These are phyloP conservation scores for Gyrodon lividus DNA, from an alignment of 768 basidiomycete genomes.

Conservation along the genomic window DNA sequence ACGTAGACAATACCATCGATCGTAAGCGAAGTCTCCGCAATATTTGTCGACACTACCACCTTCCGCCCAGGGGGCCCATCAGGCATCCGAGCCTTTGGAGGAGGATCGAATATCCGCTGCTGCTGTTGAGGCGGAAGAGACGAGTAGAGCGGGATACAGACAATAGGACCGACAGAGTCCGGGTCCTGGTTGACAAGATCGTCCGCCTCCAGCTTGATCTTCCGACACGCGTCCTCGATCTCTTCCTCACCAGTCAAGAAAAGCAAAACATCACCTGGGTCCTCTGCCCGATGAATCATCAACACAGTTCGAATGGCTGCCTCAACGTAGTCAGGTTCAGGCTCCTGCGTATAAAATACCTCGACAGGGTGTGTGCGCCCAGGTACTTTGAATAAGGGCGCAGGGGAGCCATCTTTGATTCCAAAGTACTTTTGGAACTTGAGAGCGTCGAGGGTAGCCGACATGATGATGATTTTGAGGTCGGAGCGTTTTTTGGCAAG, in stretches of 20 bases:
- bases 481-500: slow-evolving; percentile 80
- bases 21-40: slow-evolving; percentile 95
- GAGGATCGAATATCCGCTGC: slow-evolving; percentile 92
- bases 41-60: slow-evolving; percentile 93
- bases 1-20: slow-evolving; percentile 99
- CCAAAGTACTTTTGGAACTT: slow-evolving; percentile 97
- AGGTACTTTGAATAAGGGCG: slow-evolving; percentile 87
- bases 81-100: slow-evolving; percentile 60
- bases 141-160: slow-evolving; percentile 93
- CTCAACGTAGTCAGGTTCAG: slow-evolving; percentile 95
- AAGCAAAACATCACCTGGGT: slow-evolving; percentile 86
- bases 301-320: slow-evolving; percentile 94
- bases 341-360: slow-evolving; percentile 89
- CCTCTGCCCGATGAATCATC: slow-evolving; percentile 96
- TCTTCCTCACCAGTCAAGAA: slow-evolving; percentile 99
- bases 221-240: slow-evolving; percentile 94
- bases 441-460: slow-evolving; percentile 92
- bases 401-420: slow-evolving; percentile 40
- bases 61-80: slow-evolving; percentile 88
- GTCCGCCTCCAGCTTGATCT: slow-evolving; percentile 90
- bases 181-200: slow-evolving; percentile 71
- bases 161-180: slow-evolving; percentile 77
- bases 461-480: slow-evolving; percentile 98
- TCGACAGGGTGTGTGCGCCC: slow-evolving; percentile 95
- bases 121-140: slow-evolving; percentile 93